These are phyloP conservation scores for Xerocomus amazonicus DNA, from an alignment of 1,284 basidiomycete genomes.

Conservation along the genomic window DNA sequence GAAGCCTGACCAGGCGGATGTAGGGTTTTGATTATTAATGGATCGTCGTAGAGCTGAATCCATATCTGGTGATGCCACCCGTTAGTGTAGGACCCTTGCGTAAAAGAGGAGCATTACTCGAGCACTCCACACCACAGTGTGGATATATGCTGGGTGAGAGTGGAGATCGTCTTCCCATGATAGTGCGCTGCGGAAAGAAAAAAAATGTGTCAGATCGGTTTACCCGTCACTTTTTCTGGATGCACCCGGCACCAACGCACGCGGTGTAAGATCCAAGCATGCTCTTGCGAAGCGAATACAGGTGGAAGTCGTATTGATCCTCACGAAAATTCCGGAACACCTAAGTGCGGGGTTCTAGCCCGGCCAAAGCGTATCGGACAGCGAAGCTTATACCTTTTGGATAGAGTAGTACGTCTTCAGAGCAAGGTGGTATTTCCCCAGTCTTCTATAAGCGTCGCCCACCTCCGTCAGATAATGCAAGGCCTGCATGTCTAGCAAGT, in stretches of 20 bases:
- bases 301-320: slow-evolving; percentile 98
- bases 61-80: slow-evolving; percentile 56
- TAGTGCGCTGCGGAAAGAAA: slow-evolving; percentile 55
- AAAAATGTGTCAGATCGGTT: slow-evolving; percentile 2
- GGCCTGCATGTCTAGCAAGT: slow-evolving; percentile 97
- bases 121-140: slow-evolving; percentile 69
- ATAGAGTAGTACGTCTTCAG: slow-evolving; percentile 85
- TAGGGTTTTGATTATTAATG: slow-evolving; percentile 48
- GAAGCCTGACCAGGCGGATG: slow-evolving; percentile 30
- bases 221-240: neutral
- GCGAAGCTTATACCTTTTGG: slow-evolving; percentile 52
- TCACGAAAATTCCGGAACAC: slow-evolving; percentile 89
- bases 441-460: slow-evolving; percentile 66
- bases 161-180: slow-evolving; percentile 81
- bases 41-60: slow-evolving; percentile 71
- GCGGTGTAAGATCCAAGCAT: slow-evolving; percentile 83
- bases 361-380: slow-evolving; percentile 7
- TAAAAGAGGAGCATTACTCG: slow-evolving; percentile 41
- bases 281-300: slow-evolving; percentile 89
- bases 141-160: slow-evolving; percentile 73
- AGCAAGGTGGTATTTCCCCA: slow-evolving; percentile 73
- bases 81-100: slow-evolving; percentile 12
- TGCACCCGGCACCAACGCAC: slow-evolving; percentile 39
- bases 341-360: slow-evolving; percentile 34
- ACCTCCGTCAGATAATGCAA: slow-evolving; percentile 86